These are phyloP conservation scores for Fusarium sp. DNA, from an alignment of 2,329 filamentous ascomycete species.

Conservation along the genomic window DNA sequence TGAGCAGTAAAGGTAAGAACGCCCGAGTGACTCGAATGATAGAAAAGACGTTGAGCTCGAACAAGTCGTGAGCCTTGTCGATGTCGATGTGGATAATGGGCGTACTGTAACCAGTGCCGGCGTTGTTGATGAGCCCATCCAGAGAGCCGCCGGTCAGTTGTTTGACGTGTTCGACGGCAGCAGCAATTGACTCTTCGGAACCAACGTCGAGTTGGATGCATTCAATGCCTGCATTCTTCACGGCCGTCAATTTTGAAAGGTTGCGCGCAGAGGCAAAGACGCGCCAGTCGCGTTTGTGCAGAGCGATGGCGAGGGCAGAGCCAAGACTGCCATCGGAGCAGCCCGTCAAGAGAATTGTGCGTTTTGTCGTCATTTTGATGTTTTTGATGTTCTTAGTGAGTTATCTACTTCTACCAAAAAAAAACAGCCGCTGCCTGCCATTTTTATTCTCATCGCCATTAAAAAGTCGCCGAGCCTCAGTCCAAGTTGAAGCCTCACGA, in stretches of 20 bases:
- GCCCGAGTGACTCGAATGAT: slow-evolving; percentile 36
- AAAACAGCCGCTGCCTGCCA: background rate
- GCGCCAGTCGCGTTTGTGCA: slow-evolving; percentile 43
- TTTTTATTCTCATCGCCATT: background rate
- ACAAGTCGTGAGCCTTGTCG: slow-evolving; percentile 27
- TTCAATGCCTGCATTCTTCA: slow-evolving; percentile 34
- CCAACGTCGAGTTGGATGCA: slow-evolving; percentile 41
- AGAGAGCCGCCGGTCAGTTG: slow-evolving; percentile 39
- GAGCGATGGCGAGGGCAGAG: slow-evolving; percentile 45
- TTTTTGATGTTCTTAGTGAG: background rate
- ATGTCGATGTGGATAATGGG: slow-evolving; percentile 39
- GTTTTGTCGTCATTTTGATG: background rate
- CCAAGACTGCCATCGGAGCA: slow-evolving; percentile 51
- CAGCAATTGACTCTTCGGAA: slow-evolving; percentile 36
- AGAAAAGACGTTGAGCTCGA: slow-evolving; percentile 45
- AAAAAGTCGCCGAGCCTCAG: background rate
- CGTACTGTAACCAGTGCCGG: slow-evolving; percentile 42
- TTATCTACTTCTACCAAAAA: background rate
- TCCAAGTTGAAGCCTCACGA: background rate
- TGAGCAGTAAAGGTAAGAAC: slow-evolving; percentile 39
- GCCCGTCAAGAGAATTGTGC: slow-evolving; percentile 50
- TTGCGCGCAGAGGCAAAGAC: slow-evolving; percentile 49
- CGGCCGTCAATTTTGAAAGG: slow-evolving; percentile 35
- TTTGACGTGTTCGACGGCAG: slow-evolving; percentile 24
- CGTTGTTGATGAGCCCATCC: slow-evolving; percentile 48